Evolutionary conservation across 2,329 filamentous ascomycete species (phyloP), one percentile per base, ranked within the genome.

Genomic region (Scopulariopsis brevicaulis): DNA sequence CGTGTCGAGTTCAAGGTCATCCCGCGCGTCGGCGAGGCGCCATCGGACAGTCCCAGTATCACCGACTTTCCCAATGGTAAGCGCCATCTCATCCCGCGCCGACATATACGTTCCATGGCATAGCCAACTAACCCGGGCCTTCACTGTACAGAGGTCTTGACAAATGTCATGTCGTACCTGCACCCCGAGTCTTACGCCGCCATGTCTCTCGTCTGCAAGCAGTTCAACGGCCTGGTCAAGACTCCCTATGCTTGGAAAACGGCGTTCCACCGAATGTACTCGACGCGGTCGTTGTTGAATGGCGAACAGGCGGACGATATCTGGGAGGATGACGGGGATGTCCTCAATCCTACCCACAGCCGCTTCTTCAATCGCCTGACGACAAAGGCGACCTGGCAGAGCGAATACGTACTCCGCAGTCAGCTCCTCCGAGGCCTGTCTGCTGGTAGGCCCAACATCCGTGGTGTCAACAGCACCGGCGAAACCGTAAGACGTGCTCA

Each of bases 161-260:
- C 90, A 12, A 91, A 96, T 66, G 85, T 96, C 35, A 74, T 97
- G 59, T 96, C 94, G 46, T 89, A 97, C 73, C 77, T 99, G 56
- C 87, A 92, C 56, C 90, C 92, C 11, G 83, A 89, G 62, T 91
- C 93, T 25, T 82, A 97, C 64, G 85, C 87, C 20, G 82, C 87
- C 11, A 86, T 96, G 12, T 87, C 91, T 20, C 80, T 96, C 55
- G 90, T 97, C 34, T 96, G 90, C 37, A 89, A 85, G 66, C 87
- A 89, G 58, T 95, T 97, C 68, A 89, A 96, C 70, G 79, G 81
- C 56, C 77, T 97, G 48, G 87, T 97, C 58, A 96, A 90, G 4
- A 93, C 89, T 1, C 90, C 92, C 18, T 90, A 96, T 72, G 91
- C 91, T 8, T 97, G 93, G 93, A 85, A 90, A 62, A 89, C 91